Evolutionary conservation across 2,329 filamentous ascomycete species (phyloP), one percentile per base, ranked within the genome.

Genomic region (Clonostachys byssicola): DNA sequence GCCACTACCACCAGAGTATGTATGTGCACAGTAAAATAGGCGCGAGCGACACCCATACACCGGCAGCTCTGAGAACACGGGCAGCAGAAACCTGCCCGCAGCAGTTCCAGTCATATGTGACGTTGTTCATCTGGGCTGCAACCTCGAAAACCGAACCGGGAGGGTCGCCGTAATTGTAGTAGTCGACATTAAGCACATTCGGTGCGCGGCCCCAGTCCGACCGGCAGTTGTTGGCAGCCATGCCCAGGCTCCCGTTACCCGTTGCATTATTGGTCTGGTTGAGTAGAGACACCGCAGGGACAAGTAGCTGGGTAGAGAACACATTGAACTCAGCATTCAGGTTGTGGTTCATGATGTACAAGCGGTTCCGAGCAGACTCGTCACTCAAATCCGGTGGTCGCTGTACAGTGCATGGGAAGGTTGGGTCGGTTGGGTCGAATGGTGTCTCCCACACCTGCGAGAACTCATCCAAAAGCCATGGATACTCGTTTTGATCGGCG

Each of bases 321-420:
- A 95, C 67, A 46, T 78, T 78, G 51, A 95, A 79, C 54, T 91
- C 77, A 49, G 86, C 77, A 63, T 96, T 96, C 49, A 96, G 77
- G 62, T 96, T 96, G 71, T 96, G 92, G 67, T 96, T 96, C 58
- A 87, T 80, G 60, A 96, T 77, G 62, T 92, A 95, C 66, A 95
- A 75, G 40, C 84, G 77, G 33, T 84, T 73, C 49, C 73, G 70
- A 1, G 81, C 78, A 0, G 80, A 77, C 3, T 75, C 66, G 1
- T 62, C 59, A 3, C 69, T 58, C 48, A 95, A 70, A 40, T 79
- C 71, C 0, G 89, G 89, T 1, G 92, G 91, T 0, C 92, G 84
- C 60, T 96, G 81, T 36, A 85, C 75, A 1, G 72, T 83, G 69
- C 92, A 96, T 0, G 91, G 90, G 62, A 96, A 95, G 1, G 65